Percentiles rank a stretch among this genome's conserved stretches.
phyloP scores from a whole-genome alignment of 2,329 filamentous ascomycete species.

The Arthrobotrys sphaeroides region DNA sequence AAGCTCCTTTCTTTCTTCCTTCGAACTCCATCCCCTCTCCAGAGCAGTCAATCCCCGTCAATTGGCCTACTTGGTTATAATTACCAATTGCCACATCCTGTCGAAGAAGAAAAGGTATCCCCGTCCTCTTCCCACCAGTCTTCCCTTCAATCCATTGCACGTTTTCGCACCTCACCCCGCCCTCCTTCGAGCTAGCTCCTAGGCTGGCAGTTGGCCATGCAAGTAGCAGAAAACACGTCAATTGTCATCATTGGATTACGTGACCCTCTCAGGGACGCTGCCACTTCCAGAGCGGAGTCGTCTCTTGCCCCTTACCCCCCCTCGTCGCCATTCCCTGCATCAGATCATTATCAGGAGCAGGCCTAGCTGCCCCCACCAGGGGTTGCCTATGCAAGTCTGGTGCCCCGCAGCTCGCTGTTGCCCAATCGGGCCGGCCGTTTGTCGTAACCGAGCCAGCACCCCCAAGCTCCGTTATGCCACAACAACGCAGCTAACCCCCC shows the following conservation, averaged over 20 bases:
- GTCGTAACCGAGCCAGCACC: conserved; percentile 11
- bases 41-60: conserved; percentile 9
- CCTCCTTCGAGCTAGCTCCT: conserved; percentile 15
- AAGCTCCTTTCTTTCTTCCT: conserved; percentile 7
- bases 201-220: conserved; percentile 2
- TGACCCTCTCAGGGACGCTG: neutral
- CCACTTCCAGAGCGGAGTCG: neutral
- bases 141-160: neutral
- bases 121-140: neutral
- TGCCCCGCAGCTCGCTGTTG: conserved; percentile 41
- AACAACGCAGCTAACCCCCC: conserved; percentile 22
- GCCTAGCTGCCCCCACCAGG: conserved; percentile 30
- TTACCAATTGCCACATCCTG: conserved; percentile 3
- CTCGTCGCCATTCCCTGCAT: conserved; percentile 33
- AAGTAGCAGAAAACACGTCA: conserved; percentile 19
- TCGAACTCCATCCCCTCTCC: neutral
- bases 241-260: conserved; percentile 29
- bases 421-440: conserved; percentile 7
- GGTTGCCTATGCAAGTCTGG: conserved; percentile 20
- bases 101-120: conserved; percentile 26
- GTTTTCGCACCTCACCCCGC: neutral
- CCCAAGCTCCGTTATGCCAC: conserved; percentile 44
- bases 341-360: conserved; percentile 49
- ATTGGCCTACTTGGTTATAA: conserved; percentile 21
- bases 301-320: conserved; percentile 8